Evolutionary conservation across 306 rosid genomes (phyloP), one percentile per base, ranked within the genome.

Genomic region (Heteromeles arbutifolia): DNA sequence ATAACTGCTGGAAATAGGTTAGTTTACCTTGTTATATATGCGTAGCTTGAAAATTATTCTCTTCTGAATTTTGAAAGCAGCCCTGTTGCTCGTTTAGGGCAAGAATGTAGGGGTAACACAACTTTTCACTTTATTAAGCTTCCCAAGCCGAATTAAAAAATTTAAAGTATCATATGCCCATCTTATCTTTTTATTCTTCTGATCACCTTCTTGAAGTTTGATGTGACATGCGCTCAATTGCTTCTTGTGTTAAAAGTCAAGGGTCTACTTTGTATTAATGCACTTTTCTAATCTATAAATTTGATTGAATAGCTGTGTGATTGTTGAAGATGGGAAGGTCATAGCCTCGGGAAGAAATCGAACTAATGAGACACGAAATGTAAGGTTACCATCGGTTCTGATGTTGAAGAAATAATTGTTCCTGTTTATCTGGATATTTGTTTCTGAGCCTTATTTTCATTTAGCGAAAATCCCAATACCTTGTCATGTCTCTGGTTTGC

Each of bases 311-410:
- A 92, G 93, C 44, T 92, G 96, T 82, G 96, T 92, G 74, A 84
- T 95, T 79, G 91, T 90, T 84, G 90, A 88, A 73, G 91, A 88
- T 75, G 96, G 87, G 43, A 87, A 85, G 75, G 91, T 86, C 75
- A 78, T 95, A 71, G 84, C 99, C 73, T 83, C 85, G 0, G 99
- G 99, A 82, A 90, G 99, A 81, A 95, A 95, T 70, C 87, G 85
- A 72, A 89, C 99, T 43, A 92, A 77, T 3, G 93, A 92, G 91
- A 85, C 97, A 17, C 90, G 93, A 75, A 89, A 95, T 77, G 99
- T 92, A 86, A 83, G 81, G 56, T 75, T 54, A 65, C 66, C 67
- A 39, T 67, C 56, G 22, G n/a, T 34, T 26, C 72, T n/a, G 18
- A 63, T 14, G 21, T 5, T 29, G 41, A 63, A 28, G 41, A 29